A percentile compares a stretch with the other conserved stretches of the same genome.
These are phyloP conservation scores for Gyromitra esculenta DNA, from an alignment of 2,329 filamentous ascomycete species.

Conservation along the genomic window DNA sequence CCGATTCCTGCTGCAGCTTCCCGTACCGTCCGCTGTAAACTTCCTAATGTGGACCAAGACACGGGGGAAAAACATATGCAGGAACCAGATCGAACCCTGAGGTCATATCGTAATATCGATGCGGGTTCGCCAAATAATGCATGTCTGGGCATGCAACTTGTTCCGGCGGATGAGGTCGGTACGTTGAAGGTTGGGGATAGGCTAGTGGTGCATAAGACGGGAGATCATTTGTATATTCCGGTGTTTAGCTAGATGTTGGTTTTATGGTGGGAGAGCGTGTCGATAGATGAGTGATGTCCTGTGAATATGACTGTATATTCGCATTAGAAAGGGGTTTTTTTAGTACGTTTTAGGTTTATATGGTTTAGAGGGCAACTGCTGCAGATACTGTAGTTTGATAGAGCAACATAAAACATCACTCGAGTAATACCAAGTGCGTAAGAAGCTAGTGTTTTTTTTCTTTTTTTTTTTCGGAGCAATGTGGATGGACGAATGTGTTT, in stretches of 20 bases:
- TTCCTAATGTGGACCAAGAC: conserved; percentile 75
- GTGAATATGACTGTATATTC: neutral
- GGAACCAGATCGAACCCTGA: conserved; percentile 70
- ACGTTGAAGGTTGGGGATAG: conserved; percentile 47
- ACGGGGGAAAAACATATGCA: conserved; percentile 67
- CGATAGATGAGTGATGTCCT: neutral
- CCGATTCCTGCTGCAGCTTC: conserved; percentile 62
- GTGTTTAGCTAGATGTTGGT: neutral
- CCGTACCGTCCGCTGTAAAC: conserved; percentile 74
- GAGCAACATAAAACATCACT: neutral
- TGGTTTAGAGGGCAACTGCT: no score
- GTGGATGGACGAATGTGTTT: neutral
- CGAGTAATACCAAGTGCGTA: neutral
- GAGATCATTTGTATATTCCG: conserved; percentile 51
- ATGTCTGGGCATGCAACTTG: conserved; percentile 51
- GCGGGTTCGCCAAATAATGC: conserved; percentile 63
- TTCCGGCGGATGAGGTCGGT: conserved; percentile 16
- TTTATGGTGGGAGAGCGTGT: neutral
- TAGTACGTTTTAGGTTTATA: neutral
- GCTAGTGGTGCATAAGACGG: conserved; percentile 45
- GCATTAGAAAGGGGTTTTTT: neutral
- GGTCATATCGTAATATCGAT: conserved; percentile 70
- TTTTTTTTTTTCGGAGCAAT: no score
- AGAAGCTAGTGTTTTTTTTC: no score
- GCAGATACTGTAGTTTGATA: neutral